A percentile compares a stretch with the other conserved stretches of the same genome.
phyloP scores from a whole-genome alignment of 2,329 filamentous ascomycete genomes.

The Trichoderma citrinoviride region DNA sequence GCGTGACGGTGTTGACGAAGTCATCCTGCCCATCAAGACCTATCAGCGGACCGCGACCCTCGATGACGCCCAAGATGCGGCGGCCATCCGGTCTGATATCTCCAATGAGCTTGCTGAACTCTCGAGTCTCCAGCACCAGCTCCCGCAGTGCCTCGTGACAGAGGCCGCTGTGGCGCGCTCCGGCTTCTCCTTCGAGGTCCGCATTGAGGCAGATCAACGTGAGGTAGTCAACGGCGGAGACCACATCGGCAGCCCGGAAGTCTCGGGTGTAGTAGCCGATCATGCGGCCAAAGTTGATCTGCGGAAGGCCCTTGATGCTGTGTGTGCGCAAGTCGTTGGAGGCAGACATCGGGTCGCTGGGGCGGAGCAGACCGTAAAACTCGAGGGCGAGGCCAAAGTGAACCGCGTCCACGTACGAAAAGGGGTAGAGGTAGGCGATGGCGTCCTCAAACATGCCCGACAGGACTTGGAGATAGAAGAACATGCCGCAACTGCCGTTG shows the following conservation, averaged over 20 bases:
- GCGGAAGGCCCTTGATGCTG: slow-evolving; percentile 67
- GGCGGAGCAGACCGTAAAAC: slow-evolving; percentile 85
- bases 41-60: slow-evolving; percentile 79
- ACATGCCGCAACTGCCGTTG: slow-evolving; percentile 79
- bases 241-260: slow-evolving; percentile 86
- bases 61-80: slow-evolving; percentile 81
- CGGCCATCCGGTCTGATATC: slow-evolving; percentile 85
- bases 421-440: slow-evolving; percentile 84
- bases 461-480: slow-evolving; percentile 88
- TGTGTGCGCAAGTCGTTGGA: slow-evolving; percentile 67
- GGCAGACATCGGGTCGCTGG: slow-evolving; percentile 73
- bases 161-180: slow-evolving; percentile 72
- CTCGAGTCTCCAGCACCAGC: slow-evolving; percentile 91
- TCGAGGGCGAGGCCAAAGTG: slow-evolving; percentile 89
- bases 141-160: slow-evolving; percentile 93
- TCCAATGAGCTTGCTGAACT: slow-evolving; percentile 90
- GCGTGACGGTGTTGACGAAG: slow-evolving; percentile 86
- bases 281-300: slow-evolving; percentile 93
- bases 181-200: slow-evolving; percentile 71
- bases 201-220: slow-evolving; percentile 87
- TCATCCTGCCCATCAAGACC: slow-evolving; percentile 75
- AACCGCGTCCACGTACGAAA: slow-evolving; percentile 88
- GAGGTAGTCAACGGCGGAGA: slow-evolving; percentile 90
- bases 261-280: slow-evolving; percentile 93
- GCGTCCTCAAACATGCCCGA: slow-evolving; percentile 94